These are phyloP conservation scores for Zelonia costaricensis DNA, from an alignment of 208 protist species.

Conservation along the genomic window DNA sequence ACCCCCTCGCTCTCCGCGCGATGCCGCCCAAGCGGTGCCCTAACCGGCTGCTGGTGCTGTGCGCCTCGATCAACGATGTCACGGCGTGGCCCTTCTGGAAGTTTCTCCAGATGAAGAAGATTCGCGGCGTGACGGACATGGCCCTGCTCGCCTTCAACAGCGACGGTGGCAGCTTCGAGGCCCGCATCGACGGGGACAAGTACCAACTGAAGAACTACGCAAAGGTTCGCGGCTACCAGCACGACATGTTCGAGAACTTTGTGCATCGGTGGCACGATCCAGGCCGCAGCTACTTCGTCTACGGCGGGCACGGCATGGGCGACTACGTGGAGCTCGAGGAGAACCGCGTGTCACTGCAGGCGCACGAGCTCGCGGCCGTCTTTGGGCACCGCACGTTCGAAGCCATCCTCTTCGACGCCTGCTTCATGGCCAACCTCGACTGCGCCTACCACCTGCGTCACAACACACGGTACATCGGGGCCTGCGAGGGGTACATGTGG, in stretches of 20 bases:
- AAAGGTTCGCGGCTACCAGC: conserved; percentile 53
- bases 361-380: conserved; percentile 69
- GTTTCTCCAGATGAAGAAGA: conserved; percentile 87
- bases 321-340: conserved; percentile 85
- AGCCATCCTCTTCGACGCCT: conserved; percentile 85
- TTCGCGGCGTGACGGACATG: conserved; percentile 73
- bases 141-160: conserved; percentile 87
- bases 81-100: conserved; percentile 90
- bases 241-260: conserved; percentile 74
- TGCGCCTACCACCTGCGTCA: conserved; percentile 82
- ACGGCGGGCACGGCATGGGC: conserved; percentile 88
- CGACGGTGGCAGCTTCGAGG: conserved; percentile 85
- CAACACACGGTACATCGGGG: conserved; percentile 84
- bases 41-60: conserved; percentile 77
- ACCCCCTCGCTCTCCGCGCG: no score
- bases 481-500: conserved; percentile 88
- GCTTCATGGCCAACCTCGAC: conserved; percentile 89
- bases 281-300: conserved; percentile 81
- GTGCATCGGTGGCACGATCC: conserved; percentile 67
- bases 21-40: conserved; percentile 27
- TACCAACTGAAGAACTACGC: conserved; percentile 79
- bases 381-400: conserved; percentile 71
- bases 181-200: conserved; percentile 67
- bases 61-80: conserved; percentile 83
- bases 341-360: conserved; percentile 59